Percentiles rank a stretch among this genome's conserved stretches.
Conservation (phyloP, 129 eudicot genomes). For the Flaveria trinervia region DNA sequence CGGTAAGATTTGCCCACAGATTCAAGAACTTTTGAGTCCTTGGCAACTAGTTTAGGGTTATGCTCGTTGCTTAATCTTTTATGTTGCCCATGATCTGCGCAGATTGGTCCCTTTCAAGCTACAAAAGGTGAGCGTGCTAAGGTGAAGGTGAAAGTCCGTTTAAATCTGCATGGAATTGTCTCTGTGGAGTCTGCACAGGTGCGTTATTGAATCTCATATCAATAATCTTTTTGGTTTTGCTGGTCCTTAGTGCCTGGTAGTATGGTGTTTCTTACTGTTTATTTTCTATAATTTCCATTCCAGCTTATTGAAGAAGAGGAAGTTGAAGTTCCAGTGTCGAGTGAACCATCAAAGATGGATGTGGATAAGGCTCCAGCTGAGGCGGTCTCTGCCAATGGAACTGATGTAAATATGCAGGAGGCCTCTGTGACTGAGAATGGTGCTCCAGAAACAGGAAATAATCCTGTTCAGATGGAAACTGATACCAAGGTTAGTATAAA, state of each 20-base stretch:
- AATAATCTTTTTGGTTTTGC: neutral
- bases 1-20: slow-evolving; percentile 37
- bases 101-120: slow-evolving; percentile 78
- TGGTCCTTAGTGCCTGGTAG: neutral
- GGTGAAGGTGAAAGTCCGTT: slow-evolving; percentile 65
- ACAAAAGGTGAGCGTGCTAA: slow-evolving; percentile 62
- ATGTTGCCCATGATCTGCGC: slow-evolving; percentile 6
- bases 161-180: slow-evolving; percentile 74
- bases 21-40: neutral
- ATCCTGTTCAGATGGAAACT: slow-evolving; percentile 77
- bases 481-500: slow-evolving; percentile 63
- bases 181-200: slow-evolving; percentile 76
- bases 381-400: slow-evolving; percentile 43
- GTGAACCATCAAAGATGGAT: slow-evolving; percentile 71
- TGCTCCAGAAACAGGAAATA: slow-evolving; percentile 55
- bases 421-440: slow-evolving; percentile 76
- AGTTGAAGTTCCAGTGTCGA: slow-evolving; percentile 69
- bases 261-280: neutral
- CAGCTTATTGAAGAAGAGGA: slow-evolving; percentile 96
- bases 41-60: neutral
- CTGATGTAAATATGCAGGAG: slow-evolving; percentile 86
- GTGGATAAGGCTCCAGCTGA: slow-evolving; percentile 59
- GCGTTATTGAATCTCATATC: slow-evolving; percentile 20
- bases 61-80: neutral
- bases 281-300: neutral